A percentile compares a stretch with the other conserved stretches of the same genome.
Evolutionary conservation across 495 filamentous ascomycete genomes (phyloP).

Genomic region (Lentithecium fluviatile): DNA sequence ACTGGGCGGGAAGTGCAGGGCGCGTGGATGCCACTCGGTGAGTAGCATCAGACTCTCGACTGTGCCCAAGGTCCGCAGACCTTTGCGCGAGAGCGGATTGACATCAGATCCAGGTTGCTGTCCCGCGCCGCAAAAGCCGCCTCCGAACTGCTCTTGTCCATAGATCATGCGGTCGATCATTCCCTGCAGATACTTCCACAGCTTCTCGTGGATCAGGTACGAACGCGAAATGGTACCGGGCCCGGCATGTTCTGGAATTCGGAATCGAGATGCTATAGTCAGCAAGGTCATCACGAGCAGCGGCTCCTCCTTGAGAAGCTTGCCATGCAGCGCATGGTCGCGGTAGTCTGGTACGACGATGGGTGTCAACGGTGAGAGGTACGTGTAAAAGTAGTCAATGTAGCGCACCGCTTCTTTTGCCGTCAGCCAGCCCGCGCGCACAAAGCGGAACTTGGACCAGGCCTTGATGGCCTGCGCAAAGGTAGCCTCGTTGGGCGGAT

Average conservation of each 20-base stretch:
- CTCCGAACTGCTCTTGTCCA: conserved; percentile 92
- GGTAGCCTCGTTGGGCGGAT: conserved; percentile 39
- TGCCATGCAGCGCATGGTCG: conserved; percentile 67
- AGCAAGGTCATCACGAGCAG: conserved; percentile 87
- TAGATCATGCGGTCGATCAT: conserved; percentile 94
- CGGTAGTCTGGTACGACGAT: conserved; percentile 84
- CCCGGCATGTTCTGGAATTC: conserved; percentile 58
- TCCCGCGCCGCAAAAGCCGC: conserved; percentile 78
- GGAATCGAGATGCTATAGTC: conserved; percentile 83
- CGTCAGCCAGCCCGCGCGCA: conserved; percentile 94
- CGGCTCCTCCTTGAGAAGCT: conserved; percentile 82
- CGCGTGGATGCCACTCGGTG: conserved; percentile 95
- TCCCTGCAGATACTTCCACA: conserved; percentile 91
- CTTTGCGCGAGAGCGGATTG: conserved; percentile 54
- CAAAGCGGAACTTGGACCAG: conserved; percentile 88
- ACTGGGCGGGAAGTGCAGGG: conserved; percentile 90
- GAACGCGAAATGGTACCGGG: conserved; percentile 79
- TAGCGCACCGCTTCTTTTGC: conserved; percentile 89
- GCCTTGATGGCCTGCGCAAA: conserved; percentile 69
- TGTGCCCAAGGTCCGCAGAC: conserved; percentile 85
- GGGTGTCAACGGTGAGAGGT: conserved; percentile 85
- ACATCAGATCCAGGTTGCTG: conserved; percentile 44
- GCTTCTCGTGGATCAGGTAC: conserved; percentile 87
- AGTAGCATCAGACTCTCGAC: conserved; percentile 90
- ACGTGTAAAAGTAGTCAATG: conserved; percentile 90